Evolutionary conservation across 441 rosid genomes (phyloP).

Genomic region (Dalechampia spathulata): DNA sequence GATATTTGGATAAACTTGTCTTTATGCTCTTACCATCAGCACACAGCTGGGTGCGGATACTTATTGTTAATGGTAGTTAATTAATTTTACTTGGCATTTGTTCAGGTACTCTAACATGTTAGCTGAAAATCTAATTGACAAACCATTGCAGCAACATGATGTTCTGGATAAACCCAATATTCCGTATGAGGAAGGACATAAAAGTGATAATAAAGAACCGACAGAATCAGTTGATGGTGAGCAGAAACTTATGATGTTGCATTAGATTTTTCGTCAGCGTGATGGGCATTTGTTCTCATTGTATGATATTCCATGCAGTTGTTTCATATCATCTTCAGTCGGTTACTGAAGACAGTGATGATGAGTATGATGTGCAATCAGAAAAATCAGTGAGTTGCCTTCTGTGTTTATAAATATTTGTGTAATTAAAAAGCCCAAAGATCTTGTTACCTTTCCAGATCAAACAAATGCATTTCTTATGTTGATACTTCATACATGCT

Average conservation of each 20-base stretch:
- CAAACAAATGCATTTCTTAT: background rate
- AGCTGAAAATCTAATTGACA: slow-evolving; percentile 92
- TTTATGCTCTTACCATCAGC: background rate
- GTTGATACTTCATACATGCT: background rate
- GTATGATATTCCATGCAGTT: background rate
- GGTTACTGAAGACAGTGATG: slow-evolving; percentile 49
- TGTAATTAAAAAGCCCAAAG: background rate
- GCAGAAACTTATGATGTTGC: slow-evolving; percentile 18
- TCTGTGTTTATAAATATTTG: slow-evolving; percentile 1
- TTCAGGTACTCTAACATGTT: slow-evolving; percentile 98
- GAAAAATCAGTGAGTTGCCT: slow-evolving; percentile 64
- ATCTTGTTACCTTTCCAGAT: background rate
- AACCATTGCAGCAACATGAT: slow-evolving; percentile 34
- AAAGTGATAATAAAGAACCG: slow-evolving; percentile 24
- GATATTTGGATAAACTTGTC: background rate
- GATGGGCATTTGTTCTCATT: slow-evolving; percentile 10
- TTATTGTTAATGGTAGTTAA: slow-evolving; percentile 3
- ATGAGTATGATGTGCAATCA: slow-evolving; percentile 54
- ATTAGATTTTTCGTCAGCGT: slow-evolving; percentile 10
- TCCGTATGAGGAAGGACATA: slow-evolving; percentile 30
- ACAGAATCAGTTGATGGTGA: slow-evolving; percentile 43
- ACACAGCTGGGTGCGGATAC: background rate
- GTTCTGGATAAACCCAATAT: slow-evolving; percentile 23
- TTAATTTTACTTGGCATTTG: slow-evolving; percentile 9
- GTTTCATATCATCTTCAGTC: slow-evolving; percentile 38